Conservation (phyloP, 306 rosid genomes). For the Dicorynia guianensis region DNA sequence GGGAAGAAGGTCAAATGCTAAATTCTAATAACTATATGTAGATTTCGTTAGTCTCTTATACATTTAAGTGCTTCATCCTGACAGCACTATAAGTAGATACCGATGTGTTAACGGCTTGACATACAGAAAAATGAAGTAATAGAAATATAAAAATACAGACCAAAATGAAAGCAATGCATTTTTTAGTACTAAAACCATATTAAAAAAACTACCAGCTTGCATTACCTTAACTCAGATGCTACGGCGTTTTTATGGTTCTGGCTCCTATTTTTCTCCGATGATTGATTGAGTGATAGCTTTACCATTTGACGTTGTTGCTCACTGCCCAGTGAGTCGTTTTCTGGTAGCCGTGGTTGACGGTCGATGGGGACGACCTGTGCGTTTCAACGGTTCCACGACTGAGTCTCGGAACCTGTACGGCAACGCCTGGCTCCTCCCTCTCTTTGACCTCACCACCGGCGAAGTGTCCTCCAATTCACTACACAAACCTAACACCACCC, state of each 20-base stretch:
- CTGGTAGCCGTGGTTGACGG: slow-evolving; percentile 30
- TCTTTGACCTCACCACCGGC: slow-evolving; percentile 59
- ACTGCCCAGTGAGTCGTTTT: slow-evolving; percentile 33
- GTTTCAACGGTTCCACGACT: slow-evolving; percentile 59
- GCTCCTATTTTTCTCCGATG: background rate
- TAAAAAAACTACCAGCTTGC: background rate
- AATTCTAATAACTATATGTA: too few species aligned
- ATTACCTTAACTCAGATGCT: background rate
- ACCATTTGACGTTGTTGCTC: slow-evolving; percentile 17
- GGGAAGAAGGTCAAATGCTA: too few species aligned
- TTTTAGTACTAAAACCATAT: too few species aligned
- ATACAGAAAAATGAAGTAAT: too few species aligned
- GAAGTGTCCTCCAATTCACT: slow-evolving; percentile 41
- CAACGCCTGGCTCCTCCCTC: slow-evolving; percentile 56
- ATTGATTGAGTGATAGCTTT: background rate
- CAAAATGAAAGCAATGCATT: too few species aligned
- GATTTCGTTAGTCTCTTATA: too few species aligned
- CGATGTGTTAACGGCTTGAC: too few species aligned
- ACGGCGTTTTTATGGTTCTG: background rate
- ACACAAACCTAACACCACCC: slow-evolving; percentile 44
- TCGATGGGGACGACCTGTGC: slow-evolving; percentile 27
- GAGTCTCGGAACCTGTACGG: slow-evolving; percentile 60
- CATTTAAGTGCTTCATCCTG: too few species aligned
- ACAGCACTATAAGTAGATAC: too few species aligned
- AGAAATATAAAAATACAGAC: background rate